Base-by-base conservation (phyloP, 768 basidiomycete species). In the Lactarius vividus region DNA sequence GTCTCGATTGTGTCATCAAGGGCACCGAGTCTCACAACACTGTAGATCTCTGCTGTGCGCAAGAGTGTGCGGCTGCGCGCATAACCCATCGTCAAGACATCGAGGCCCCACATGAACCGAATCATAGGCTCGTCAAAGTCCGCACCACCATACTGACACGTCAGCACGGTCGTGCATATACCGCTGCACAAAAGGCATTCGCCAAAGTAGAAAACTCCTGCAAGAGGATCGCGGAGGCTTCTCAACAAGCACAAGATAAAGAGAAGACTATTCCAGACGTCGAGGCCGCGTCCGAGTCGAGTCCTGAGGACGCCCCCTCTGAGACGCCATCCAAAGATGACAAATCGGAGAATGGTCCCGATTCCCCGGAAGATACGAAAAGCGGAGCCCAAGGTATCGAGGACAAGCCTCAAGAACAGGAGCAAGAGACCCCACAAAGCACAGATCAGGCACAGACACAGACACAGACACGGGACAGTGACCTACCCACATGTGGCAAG, bases 1-100 rank as follows among this genome's bases (percentile, higher is more conserved):
- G 77, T 42, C 68, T 78, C 16, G 71, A 75, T 46, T 78, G 77
- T 42, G 70, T 69, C 52, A 58, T 64, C 13, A 58, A 68, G 37
- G 28, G 9, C 7, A 46, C 29, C 0, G 28, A 33, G n/a, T 20
- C 35, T 1, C 23, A 62, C 6, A 66, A 71, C 28, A 74, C 73
- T 7, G 59, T 77, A 20, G 74, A 78, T 64, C 71, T 77, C 31
- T 77, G 75, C 67, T 70, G 71, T n/a, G 40, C 65, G 4, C 71
- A 71, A 1, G 69, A 58, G 2, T 78, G 77, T 59, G 46, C 73
- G 15, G 29, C 42, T 8, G 53, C 63, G 3, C 61, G 65, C 10
- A 42, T 75, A 29, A 64, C 61, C 35, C 52, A 35, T 10, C 40
- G 72, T 28, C 31, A 57, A 11, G 68, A 71, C 65, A 62, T 73